Conservation (phyloP, 2,329 filamentous ascomycete species). For the Botrytis elliptica region DNA sequence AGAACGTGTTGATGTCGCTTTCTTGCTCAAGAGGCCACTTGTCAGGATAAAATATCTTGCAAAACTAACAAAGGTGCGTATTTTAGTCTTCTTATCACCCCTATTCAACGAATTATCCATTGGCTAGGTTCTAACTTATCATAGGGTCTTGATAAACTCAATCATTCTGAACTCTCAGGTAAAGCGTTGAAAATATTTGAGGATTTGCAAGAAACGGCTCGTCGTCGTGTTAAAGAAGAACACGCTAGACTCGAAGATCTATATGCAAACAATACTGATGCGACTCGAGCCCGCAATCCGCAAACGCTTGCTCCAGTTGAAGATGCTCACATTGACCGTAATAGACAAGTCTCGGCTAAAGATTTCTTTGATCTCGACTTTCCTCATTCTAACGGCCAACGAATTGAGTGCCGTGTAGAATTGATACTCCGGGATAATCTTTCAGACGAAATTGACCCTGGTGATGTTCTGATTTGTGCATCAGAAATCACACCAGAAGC, state of each 20-base stretch:
- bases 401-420: slow-evolving; percentile 86
- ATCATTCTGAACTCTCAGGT: slow-evolving; percentile 47
- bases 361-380: slow-evolving; percentile 87
- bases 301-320: slow-evolving; percentile 71
- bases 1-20: slow-evolving; percentile 90
- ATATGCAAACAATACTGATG: slow-evolving; percentile 79
- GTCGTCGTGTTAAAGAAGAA: slow-evolving; percentile 71
- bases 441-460: slow-evolving; percentile 62
- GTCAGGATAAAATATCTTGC: slow-evolving; percentile 84
- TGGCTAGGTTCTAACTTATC: slow-evolving; percentile 19
- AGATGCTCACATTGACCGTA: slow-evolving; percentile 69
- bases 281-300: slow-evolving; percentile 75
- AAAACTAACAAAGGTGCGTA: slow-evolving; percentile 71
- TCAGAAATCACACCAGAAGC: slow-evolving; percentile 71
- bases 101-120: neutral
- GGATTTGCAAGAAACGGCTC: slow-evolving; percentile 73
- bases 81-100: neutral
- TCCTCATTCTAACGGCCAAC: slow-evolving; percentile 83
- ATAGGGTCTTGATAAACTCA: slow-evolving; percentile 29
- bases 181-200: slow-evolving; percentile 47
- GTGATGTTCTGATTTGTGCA: slow-evolving; percentile 91
- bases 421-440: slow-evolving; percentile 80
- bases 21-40: slow-evolving; percentile 84
- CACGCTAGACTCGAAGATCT: slow-evolving; percentile 76
- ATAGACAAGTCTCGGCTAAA: slow-evolving; percentile 80